phyloP scores from a whole-genome alignment of 768 basidiomycete genomes.

The Rhodotorula paludigena region DNA sequence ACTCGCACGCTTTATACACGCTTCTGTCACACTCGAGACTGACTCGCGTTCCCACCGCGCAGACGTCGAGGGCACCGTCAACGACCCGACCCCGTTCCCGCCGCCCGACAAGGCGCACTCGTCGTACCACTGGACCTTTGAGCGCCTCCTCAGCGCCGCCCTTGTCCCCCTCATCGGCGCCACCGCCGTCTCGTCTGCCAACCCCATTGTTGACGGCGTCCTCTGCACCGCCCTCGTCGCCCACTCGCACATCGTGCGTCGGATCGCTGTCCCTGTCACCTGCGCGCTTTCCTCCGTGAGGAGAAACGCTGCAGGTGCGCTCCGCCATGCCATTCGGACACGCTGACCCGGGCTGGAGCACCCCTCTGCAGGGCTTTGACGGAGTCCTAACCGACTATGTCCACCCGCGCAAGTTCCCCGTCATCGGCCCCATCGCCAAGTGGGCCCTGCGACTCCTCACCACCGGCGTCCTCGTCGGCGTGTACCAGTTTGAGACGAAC shows the following conservation, averaged over 20 bases:
- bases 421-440: conserved; percentile 61
- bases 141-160: conserved; percentile 78
- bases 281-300: background rate
- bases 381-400: conserved; percentile 77
- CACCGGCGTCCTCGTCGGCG: conserved; percentile 73
- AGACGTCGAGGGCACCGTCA: conserved; percentile 73
- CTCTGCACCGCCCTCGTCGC: conserved; percentile 81
- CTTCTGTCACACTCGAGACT: background rate
- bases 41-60: background rate
- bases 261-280: background rate
- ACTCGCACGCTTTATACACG: background rate
- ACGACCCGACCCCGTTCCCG: conserved; percentile 90
- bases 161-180: conserved; percentile 84
- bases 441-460: conserved; percentile 77
- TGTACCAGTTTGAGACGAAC: conserved; percentile 98
- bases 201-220: conserved; percentile 84
- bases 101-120: conserved; percentile 62
- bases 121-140: conserved; percentile 88
- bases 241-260: conserved; percentile 87
- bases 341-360: too few species aligned
- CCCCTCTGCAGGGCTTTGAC: conserved; percentile 74
- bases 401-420: conserved; percentile 88
- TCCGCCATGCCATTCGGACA: too few species aligned
- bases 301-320: background rate
- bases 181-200: conserved; percentile 71